Evolutionary conservation across 1,284 basidiomycete species (phyloP).

Genomic region (Boletus sp.): DNA sequence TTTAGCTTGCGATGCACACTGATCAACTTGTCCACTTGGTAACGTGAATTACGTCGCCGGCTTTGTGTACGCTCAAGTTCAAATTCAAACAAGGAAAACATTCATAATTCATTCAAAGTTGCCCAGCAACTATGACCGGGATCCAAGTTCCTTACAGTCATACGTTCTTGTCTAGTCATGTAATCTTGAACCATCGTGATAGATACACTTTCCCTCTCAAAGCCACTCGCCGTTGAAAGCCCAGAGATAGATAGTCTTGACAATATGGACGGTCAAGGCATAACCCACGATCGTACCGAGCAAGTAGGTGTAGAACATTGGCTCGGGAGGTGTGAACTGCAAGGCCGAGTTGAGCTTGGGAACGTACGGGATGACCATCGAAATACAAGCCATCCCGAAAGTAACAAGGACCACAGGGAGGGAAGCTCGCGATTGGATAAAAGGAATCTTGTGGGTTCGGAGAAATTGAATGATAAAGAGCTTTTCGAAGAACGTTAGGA

Average conservation of each 20-base stretch:
- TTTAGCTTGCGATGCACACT: too few relatives aligned
- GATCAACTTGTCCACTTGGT: too few relatives aligned
- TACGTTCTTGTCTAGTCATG: background rate
- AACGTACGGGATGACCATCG: constrained; percentile 34
- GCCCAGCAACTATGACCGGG: too few relatives aligned
- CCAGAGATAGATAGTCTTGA: constrained; percentile 26
- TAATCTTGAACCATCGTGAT: background rate
- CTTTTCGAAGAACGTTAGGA: constrained; percentile 18
- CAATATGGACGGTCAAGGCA: constrained; percentile 26
- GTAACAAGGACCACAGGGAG: constrained; percentile 26
- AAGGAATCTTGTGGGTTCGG: constrained; percentile 30
- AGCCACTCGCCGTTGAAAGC: constrained; percentile 32
- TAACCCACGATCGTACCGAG: constrained; percentile 23
- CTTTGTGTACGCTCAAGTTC: too few relatives aligned
- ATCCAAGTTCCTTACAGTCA: background rate
- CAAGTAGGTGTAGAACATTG: constrained; percentile 30
- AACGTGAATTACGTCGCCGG: too few relatives aligned
- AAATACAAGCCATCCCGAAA: constrained; percentile 31
- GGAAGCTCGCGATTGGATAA: constrained; percentile 32
- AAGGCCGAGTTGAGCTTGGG: constrained; percentile 31
- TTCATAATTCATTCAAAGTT: too few relatives aligned
- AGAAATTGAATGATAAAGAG: constrained; percentile 34
- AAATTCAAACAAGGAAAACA: too few relatives aligned
- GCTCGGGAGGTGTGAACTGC: constrained; percentile 30
- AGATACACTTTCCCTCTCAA: constrained; percentile 1